Base-by-base conservation (phyloP, 169 alveolate species). In the Plasmodium yoelii region DNA sequence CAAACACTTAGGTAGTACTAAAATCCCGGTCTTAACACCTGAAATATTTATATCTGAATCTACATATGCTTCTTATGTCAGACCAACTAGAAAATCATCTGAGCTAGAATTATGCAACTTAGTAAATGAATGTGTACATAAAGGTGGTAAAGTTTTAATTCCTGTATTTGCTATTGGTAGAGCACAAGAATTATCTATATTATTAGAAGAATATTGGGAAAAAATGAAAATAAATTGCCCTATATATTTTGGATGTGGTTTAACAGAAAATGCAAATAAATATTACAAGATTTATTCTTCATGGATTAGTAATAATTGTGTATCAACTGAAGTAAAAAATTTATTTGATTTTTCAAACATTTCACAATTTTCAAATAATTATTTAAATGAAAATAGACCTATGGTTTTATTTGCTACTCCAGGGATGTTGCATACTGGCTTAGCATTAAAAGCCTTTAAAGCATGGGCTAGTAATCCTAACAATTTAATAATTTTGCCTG, bases 111-210 rank as follows among this genome's bases (percentile, higher is more conserved):
- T 98, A 57, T 95, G 99, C 39, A 97, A 96, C 72, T 90, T 95
- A 67, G 99, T 98, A 26, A 97, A 94, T 28, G 96, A 94, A 65
- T 90, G 96, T 49, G 94, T 95, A 6, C 56, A 90, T 13, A 92
- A 84, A 71, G 97, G 97, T 70, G 99, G 99, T 5, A 98, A 99
- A 93, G 99, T 96, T 22, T 95, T 99, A 44, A 97, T 98, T 24
- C 99, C 99, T 1, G 99, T 99, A 10, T 99, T 99, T 94, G 99
- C 99, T 10, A 94, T 99, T 9, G 99, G 99, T 44, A 95, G 99
- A 88, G 99, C 99, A 39, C 98, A 99, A 94, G 99, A 99, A 89
- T 95, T 99, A 56, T 98, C 99, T 59, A 97, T 99, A 22, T 93
- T 99, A 34, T 91, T 99, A 74, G 99, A 99, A 88, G 95, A 97